Evolutionary conservation across 2,329 filamentous ascomycete species (phyloP).

Genomic region (Colletotrichum trifolii): DNA sequence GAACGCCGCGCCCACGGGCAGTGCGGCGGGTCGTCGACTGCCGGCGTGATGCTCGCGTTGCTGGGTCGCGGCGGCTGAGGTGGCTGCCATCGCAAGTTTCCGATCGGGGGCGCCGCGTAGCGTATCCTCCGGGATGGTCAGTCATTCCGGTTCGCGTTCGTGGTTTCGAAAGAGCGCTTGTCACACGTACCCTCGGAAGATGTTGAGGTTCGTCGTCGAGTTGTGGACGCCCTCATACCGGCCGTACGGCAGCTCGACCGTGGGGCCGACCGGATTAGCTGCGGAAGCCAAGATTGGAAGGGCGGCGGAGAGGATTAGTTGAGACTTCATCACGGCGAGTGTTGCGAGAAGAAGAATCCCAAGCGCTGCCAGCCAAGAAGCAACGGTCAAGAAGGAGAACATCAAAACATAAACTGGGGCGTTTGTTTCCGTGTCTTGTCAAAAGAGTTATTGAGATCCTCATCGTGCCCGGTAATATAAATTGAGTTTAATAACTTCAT

Average conservation of each 20-base stretch:
- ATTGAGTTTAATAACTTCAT: no score
- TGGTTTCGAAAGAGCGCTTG: no score
- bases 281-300: not conserved
- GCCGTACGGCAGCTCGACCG: constrained; percentile 17
- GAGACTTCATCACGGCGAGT: not conserved
- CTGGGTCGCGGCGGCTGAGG: constrained; percentile 5
- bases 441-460: no score
- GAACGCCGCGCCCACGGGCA: constrained; percentile 24
- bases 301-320: not conserved
- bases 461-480: no score
- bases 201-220: constrained; percentile 19
- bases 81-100: constrained; percentile 18
- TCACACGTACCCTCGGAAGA: constrained; percentile 16
- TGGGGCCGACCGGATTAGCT: not conserved
- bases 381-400: no score
- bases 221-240: constrained; percentile 14
- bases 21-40: constrained; percentile 11
- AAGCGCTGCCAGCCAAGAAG: no score
- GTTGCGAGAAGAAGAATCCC: no score
- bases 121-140: constrained; percentile 6
- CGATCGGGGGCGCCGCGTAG: constrained; percentile 20
- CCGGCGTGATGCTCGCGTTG: not conserved
- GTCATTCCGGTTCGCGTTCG: no score
- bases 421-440: no score
- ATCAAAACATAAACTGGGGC: no score